Conservation (phyloP, 2,329 filamentous ascomycete species). For the Colletotrichum salicis region DNA sequence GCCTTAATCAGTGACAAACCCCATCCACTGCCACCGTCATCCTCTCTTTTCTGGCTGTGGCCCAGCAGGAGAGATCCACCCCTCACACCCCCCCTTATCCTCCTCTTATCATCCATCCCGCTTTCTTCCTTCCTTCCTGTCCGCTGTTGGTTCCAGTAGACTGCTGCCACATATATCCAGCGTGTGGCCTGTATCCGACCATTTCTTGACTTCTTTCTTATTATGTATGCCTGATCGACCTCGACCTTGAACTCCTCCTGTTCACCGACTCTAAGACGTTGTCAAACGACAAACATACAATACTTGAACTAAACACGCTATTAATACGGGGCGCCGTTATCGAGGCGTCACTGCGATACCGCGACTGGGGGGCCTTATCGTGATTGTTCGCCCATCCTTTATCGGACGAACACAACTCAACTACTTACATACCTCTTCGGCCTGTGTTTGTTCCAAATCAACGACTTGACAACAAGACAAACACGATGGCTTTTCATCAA, state of each 20-base stretch:
- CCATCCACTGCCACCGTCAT: slow-evolving; percentile 32
- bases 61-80: slow-evolving; percentile 15
- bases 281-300: slow-evolving; percentile 15
- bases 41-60: slow-evolving; percentile 13
- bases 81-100: slow-evolving; percentile 28
- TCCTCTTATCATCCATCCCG: slow-evolving; percentile 34
- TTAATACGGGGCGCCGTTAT: slow-evolving; percentile 15
- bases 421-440: background rate
- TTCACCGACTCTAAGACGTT: slow-evolving; percentile 3
- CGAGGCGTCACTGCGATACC: slow-evolving; percentile 28
- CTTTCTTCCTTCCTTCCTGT: slow-evolving; percentile 30
- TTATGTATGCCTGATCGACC: slow-evolving; percentile 4
- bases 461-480: slow-evolving; percentile 10
- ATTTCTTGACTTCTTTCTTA: background rate
- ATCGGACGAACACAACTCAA: slow-evolving; percentile 23
- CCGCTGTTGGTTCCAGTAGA: slow-evolving; percentile 31
- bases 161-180: slow-evolving; percentile 34
- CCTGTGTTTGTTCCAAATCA: slow-evolving; percentile 4
- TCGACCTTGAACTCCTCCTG: background rate
- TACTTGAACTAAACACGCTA: background rate
- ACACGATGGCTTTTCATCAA: slow-evolving; percentile 69
- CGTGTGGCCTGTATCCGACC: slow-evolving; percentile 19
- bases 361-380: slow-evolving; percentile 30
- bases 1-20: slow-evolving; percentile 35
- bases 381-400: slow-evolving; percentile 10